These are phyloP conservation scores for Mortierella sp. DNA, from an alignment of 371 early-diverging fungal genomes.

Conservation along the genomic window DNA sequence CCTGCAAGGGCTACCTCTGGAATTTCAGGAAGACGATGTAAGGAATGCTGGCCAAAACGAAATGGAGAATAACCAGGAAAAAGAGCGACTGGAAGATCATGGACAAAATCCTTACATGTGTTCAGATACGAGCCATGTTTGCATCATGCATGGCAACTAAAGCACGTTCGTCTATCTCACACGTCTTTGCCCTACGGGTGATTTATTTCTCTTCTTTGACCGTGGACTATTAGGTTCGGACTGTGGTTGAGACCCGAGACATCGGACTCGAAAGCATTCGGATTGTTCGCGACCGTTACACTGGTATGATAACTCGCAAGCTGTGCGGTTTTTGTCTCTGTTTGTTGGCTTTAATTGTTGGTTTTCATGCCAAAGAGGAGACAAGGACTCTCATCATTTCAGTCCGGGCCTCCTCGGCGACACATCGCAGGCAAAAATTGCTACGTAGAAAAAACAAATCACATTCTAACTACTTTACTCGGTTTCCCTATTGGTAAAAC, in stretches of 20 bases:
- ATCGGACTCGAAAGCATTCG: constrained; percentile 35
- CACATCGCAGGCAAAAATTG: background rate
- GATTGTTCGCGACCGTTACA: constrained; percentile 33
- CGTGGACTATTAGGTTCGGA: constrained; percentile 23
- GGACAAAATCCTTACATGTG: background rate
- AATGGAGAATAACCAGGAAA: background rate
- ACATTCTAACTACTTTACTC: background rate
- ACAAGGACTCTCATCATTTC: background rate
- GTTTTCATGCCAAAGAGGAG: background rate
- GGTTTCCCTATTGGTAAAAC: background rate
- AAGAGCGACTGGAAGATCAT: background rate
- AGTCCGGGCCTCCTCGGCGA: background rate
- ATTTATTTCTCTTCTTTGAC: background rate
- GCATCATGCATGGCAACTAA: background rate
- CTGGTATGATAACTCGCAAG: constrained; percentile 27
- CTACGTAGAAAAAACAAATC: background rate
- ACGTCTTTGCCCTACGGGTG: background rate
- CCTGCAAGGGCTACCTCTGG: constrained; percentile 34
- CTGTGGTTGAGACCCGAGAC: constrained; percentile 24
- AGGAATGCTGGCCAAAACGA: background rate
- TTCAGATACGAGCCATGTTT: background rate
- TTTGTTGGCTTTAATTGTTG: background rate
- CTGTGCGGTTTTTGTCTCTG: background rate
- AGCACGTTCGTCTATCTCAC: background rate
- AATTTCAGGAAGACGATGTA: constrained; percentile 43